A percentile compares a stretch with the other conserved stretches of the same genome.
Conservation (phyloP, 257 asterid species). For the Solanum neorickii region DNA sequence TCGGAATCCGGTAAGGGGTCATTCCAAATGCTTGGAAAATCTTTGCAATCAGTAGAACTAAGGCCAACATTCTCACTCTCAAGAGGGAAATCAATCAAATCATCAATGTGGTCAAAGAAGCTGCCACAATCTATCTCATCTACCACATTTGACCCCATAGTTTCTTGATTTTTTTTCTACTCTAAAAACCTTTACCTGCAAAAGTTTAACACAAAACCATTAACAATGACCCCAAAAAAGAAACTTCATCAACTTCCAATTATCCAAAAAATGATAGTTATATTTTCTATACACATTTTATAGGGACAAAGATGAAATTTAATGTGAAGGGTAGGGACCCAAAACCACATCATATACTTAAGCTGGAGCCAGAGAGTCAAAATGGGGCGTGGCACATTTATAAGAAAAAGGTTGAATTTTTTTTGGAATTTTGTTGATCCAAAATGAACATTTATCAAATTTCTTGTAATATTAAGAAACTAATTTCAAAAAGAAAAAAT, state of each 20-base stretch:
- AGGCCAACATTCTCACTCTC: slow-evolving; percentile 49
- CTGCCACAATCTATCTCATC: slow-evolving; percentile 74
- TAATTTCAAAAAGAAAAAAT: background rate
- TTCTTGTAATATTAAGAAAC: background rate
- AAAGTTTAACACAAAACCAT: background rate
- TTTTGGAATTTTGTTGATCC: slow-evolving; percentile 19
- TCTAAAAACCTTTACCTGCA: slow-evolving; percentile 9
- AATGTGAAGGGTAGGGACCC: background rate
- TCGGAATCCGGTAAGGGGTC: slow-evolving; percentile 42
- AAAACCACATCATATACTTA: background rate
- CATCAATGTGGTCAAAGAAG: slow-evolving; percentile 91
- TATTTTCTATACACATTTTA: background rate
- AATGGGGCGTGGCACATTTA: background rate
- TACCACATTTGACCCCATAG: slow-evolving; percentile 43
- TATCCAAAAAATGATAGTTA: background rate
- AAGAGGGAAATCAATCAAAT: slow-evolving; percentile 74
- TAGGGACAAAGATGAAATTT: background rate
- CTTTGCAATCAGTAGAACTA: slow-evolving; percentile 39
- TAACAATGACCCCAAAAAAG: background rate
- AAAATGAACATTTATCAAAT: background rate
- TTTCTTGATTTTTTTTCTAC: background rate
- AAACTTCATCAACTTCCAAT: background rate
- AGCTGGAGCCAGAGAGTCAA: background rate
- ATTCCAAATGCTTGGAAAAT: slow-evolving; percentile 62
- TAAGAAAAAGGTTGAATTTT: background rate